Base-by-base conservation (phyloP, 129 eudicot genomes). In the Chrysanthemum makinoi region DNA sequence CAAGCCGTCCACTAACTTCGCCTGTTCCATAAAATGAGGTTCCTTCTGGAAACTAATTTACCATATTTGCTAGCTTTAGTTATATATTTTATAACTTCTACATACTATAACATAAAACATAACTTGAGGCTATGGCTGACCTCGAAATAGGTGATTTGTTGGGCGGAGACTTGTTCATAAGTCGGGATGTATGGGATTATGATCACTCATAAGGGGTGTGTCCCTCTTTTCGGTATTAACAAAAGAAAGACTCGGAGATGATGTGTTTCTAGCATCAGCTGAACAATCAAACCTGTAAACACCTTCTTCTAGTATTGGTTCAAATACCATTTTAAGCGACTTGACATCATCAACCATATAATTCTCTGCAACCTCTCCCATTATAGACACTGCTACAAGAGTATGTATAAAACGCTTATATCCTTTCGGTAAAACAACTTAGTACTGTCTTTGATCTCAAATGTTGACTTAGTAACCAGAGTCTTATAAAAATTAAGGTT, bases 21-120 rank as follows among this genome's bases (percentile, higher is more conserved):
- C 99, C 99, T 22, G 99, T 94, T 79, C 99, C 99, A 73, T 94
- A 94, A 65, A 94, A 88, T 9, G 96, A 78, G 75, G 99, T 94
- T 65, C 95, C 96, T 24, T 72, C 60, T 26, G 99, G 99, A 79
- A 94, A 78, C 99, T 94, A 73, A 63, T 35, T 35, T 35, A 64
- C 14, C 50, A 69, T 55, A 66, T 59, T 64, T 6, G 39, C 19
- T 30, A 62, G 12, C 51, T 58, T 65, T 57, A 82, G 8, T 39
- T 15, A 71, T 49, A 68, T 50, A 65, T 39, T 74, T 7, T 28
- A 4, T 26, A 1, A 8, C 44, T 4, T 35, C 44, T 6, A 16
- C 43, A 74, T 19, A 66, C 16, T 51, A 2, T 63, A 56, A 24
- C 46, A 24, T 54, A 43, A 30, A 5, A 58, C 6, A 58, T 26